These are phyloP conservation scores for Pleurotus platypus DNA, from an alignment of 768 basidiomycete genomes.

Conservation along the genomic window DNA sequence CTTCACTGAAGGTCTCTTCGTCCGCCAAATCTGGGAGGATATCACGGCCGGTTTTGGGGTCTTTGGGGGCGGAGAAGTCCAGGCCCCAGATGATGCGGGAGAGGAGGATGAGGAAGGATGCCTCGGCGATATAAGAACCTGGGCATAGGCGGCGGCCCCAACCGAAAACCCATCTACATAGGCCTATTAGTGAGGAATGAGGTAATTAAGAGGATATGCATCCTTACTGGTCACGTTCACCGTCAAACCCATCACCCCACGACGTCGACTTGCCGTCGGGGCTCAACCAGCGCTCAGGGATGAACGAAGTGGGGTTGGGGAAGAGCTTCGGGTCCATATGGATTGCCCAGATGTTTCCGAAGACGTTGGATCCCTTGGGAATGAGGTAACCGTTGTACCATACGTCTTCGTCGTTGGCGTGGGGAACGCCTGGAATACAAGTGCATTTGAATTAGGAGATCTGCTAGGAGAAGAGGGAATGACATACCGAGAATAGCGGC, in stretches of 20 bases:
- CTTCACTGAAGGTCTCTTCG: neutral
- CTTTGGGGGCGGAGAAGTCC: neutral
- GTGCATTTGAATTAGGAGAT: conserved; percentile 4
- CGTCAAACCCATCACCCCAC: neutral
- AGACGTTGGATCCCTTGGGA: conserved; percentile 13
- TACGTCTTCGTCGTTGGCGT: conserved; percentile 11
- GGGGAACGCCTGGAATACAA: conserved; percentile 2
- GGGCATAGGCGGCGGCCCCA: neutral
- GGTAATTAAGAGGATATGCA: too few relatives aligned
- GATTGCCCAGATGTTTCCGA: conserved; percentile 13
- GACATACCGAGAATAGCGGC: conserved; percentile 39
- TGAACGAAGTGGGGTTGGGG: neutral
- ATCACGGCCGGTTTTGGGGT: neutral
- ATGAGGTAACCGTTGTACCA: conserved; percentile 17
- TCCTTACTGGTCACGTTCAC: neutral
- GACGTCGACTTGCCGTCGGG: neutral
- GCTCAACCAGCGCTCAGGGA: neutral
- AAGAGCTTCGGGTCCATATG: neutral
- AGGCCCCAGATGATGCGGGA: neutral
- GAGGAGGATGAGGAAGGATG: neutral
- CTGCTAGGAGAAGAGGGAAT: neutral
- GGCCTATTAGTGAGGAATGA: too few relatives aligned
- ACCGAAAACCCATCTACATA: neutral
- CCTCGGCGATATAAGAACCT: neutral
- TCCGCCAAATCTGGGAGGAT: neutral